Evolutionary conservation across 352 stramenopile genomes (phyloP).

Genomic region (Globisporangium abappressorium): DNA sequence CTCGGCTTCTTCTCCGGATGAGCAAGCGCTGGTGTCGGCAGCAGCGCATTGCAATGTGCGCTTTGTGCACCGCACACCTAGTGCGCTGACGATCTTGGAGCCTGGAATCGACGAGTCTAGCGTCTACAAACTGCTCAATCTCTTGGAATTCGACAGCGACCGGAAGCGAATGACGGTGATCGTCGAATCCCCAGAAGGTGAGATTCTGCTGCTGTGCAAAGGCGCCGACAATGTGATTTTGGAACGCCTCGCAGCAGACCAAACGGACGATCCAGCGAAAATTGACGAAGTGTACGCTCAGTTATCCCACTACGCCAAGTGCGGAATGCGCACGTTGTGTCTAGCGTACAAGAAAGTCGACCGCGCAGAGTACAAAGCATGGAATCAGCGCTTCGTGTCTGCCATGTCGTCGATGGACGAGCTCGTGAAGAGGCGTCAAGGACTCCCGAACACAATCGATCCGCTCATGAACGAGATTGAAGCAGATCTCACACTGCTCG

Average conservation of each 20-base stretch:
- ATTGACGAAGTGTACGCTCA: conserved; percentile 49
- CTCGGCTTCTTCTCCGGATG: conserved; percentile 78
- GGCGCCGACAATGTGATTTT: conserved; percentile 83
- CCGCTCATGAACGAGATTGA: conserved; percentile 84
- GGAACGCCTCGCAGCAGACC: conserved; percentile 39
- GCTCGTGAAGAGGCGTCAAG: conserved; percentile 66
- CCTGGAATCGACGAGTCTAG: conserved; percentile 27
- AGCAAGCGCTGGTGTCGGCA: conserved; percentile 73
- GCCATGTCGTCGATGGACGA: conserved; percentile 67
- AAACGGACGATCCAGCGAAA: conserved; percentile 4
- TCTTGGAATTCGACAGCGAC: conserved; percentile 97
- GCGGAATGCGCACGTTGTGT: conserved; percentile 77
- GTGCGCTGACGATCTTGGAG: conserved; percentile 53
- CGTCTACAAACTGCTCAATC: conserved; percentile 89
- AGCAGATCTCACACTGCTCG: conserved; percentile 69
- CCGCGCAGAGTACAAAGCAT: conserved; percentile 45
- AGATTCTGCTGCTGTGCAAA: conserved; percentile 73
- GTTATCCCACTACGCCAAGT: conserved; percentile 62
- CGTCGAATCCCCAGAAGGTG: conserved; percentile 65
- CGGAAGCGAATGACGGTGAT: conserved; percentile 98
- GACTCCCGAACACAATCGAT: conserved; percentile 65
- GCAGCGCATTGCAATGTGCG: conserved; percentile 76
- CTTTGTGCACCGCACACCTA: conserved; percentile 72
- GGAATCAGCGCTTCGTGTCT: conserved; percentile 52
- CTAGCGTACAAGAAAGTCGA: conserved; percentile 63